Evolutionary conservation across 176 grass and related monocot species (phyloP), one percentile per base, ranked within the genome.

Genomic region (Triticum monococcum): DNA sequence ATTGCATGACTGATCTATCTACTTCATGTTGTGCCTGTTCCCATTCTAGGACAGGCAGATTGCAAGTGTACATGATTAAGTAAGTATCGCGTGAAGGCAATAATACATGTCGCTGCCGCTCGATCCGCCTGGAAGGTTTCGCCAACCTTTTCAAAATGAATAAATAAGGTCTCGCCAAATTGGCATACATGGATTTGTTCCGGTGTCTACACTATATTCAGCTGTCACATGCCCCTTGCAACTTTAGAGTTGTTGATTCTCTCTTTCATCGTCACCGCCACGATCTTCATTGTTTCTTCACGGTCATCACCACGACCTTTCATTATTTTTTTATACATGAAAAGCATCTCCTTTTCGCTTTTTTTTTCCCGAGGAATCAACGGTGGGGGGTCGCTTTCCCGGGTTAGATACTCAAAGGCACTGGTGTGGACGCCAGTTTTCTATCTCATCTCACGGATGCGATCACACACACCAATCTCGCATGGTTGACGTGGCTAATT

Each of bases 211-310:
- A 35, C 72, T 28, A 72, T 12, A 61, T 28, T 83, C 75, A 83
- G 80, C 80, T 9, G 26, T 43, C 80, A 72, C 56, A 57, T 25
- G 77, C 0, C 13, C 9, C 9, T 35, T 5, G 59, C 57, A 14
- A 59, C 73, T 71, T 72, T 63, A 33, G 81, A 52, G 65, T 31
- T 7, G 67, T n/a, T 18, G 28, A 38, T 14, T 22, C 38, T 31
- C 18, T 63, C 36, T 71, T 36, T 84, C 82, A 52, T 89, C 54
- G 31, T 89, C 66, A 79, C 22, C 74, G 5, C 2, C 67, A 74
- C 14, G 75, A 74, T 80, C 75, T 31, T 59, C 36, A 24, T 2
- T 14, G 3, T 5, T 48, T 28, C 6, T 20, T 84, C 59, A 64
- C 13, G 9, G 17, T 89, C 67, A 79, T 7, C 74, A 13, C 5